Conservation (phyloP, 208 protist genomes). For the Leishmania major region DNA sequence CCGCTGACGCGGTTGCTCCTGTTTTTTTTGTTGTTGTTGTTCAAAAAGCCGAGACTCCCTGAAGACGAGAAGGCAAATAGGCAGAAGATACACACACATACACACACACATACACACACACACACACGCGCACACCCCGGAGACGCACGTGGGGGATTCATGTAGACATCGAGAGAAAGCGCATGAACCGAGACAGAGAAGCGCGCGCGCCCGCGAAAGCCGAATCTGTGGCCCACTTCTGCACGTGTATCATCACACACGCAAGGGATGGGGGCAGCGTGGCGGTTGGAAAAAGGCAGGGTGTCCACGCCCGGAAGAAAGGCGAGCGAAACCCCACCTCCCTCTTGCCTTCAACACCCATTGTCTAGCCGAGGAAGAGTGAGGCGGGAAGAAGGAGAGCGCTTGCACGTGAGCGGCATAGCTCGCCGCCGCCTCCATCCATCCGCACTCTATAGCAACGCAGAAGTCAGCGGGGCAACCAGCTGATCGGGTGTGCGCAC, state of each 20-base stretch:
- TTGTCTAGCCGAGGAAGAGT: background rate
- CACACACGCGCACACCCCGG: background rate
- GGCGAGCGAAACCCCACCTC: background rate
- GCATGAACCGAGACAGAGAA: background rate
- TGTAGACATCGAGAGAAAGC: background rate
- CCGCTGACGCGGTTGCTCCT: background rate
- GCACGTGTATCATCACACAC: background rate
- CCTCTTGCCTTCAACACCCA: background rate
- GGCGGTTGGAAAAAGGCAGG: background rate
- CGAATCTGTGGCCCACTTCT: background rate
- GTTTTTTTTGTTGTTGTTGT: no score
- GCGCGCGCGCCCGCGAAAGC: background rate
- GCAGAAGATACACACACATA: background rate
- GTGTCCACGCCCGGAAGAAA: background rate
- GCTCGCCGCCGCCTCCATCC: background rate
- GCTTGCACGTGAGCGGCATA: background rate
- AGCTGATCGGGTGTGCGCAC: background rate
- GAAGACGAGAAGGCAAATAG: constrained; percentile 8
- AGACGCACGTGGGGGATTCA: background rate
- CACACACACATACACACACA: no score
- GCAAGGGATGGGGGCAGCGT: background rate
- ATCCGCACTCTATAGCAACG: background rate
- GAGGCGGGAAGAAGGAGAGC: background rate
- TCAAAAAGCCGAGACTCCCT: background rate
- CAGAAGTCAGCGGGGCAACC: background rate